phyloP scores from a whole-genome alignment of 345 rosid genomes.

The Toxicodendron radicans region DNA sequence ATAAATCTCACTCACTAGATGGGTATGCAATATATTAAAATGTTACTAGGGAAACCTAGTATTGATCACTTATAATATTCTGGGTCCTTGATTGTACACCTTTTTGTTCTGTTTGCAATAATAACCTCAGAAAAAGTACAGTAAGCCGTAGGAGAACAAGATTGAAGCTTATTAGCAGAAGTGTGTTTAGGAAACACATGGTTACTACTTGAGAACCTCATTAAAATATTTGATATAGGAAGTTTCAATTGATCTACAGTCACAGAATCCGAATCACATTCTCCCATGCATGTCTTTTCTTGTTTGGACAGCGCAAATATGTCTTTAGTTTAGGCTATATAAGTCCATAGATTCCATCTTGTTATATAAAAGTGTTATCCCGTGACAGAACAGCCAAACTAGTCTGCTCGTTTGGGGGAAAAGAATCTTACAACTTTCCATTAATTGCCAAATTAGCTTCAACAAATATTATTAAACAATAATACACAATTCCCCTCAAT shows the following conservation, averaged over 20 bases:
- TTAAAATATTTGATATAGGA: not conserved
- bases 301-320: slow-evolving; percentile 16
- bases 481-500: not conserved
- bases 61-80: not conserved
- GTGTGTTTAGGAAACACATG: not conserved
- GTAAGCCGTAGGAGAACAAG: not conserved
- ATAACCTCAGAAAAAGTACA: not conserved
- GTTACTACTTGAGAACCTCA: not conserved
- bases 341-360: slow-evolving; percentile 27
- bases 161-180: not conserved
- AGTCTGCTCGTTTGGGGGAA: slow-evolving; percentile 26
- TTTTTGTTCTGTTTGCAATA: not conserved
- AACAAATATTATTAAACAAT: slow-evolving; percentile 4
- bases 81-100: not conserved
- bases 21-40: not conserved
- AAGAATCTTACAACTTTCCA: slow-evolving; percentile 31
- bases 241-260: not conserved
- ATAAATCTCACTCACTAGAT: not conserved
- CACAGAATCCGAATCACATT: slow-evolving; percentile 7
- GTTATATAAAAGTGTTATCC: slow-evolving; percentile 22
- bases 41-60: not conserved
- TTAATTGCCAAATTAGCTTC: slow-evolving; percentile 20
- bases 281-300: not conserved
- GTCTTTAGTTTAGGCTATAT: slow-evolving; percentile 13
- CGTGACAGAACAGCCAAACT: slow-evolving; percentile 63